Evolutionary conservation across 192 early-diverging fungal species (phyloP).

Genomic region (Backusella australiensis): DNA sequence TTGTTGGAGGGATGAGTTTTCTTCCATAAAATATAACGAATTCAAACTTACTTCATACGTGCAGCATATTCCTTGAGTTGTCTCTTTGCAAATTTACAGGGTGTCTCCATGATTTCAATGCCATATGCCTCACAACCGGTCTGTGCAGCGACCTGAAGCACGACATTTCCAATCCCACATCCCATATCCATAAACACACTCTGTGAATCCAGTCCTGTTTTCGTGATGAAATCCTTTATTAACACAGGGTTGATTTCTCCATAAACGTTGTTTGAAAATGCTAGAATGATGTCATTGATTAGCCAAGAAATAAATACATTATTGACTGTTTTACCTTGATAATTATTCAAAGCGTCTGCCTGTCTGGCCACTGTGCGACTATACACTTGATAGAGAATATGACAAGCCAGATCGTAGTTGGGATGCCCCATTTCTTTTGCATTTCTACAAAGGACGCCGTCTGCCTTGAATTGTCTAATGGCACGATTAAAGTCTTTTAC

Average conservation of each 20-base stretch:
- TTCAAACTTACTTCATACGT: slow-evolving; percentile 61
- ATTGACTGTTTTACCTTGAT: slow-evolving; percentile 44
- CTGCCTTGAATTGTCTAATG: slow-evolving; percentile 48
- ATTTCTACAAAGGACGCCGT: slow-evolving; percentile 25
- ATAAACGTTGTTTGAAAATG: slow-evolving; percentile 94
- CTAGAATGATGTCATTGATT: slow-evolving; percentile 28
- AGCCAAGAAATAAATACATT: slow-evolving; percentile 15
- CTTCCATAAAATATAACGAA: not conserved
- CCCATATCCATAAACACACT: slow-evolving; percentile 92
- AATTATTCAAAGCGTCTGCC: slow-evolving; percentile 70
- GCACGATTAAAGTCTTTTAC: slow-evolving; percentile 70
- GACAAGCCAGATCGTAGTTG: slow-evolving; percentile 71
- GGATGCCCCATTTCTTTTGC: slow-evolving; percentile 34
- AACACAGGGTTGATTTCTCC: slow-evolving; percentile 89
- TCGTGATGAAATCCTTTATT: slow-evolving; percentile 79
- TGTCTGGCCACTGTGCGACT: slow-evolving; percentile 81
- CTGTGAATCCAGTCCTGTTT: slow-evolving; percentile 58
- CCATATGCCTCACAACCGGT: slow-evolving; percentile 80
- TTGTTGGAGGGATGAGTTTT: not conserved
- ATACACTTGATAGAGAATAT: slow-evolving; percentile 88
- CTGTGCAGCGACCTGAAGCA: slow-evolving; percentile 92
- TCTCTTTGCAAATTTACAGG: slow-evolving; percentile 70
- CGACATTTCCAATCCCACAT: slow-evolving; percentile 95
- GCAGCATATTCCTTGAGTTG: slow-evolving; percentile 84
- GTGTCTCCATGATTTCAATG: slow-evolving; percentile 90